These are phyloP conservation scores for Sporothrix luriei DNA, from an alignment of 2,329 filamentous ascomycete genomes.

Conservation along the genomic window DNA sequence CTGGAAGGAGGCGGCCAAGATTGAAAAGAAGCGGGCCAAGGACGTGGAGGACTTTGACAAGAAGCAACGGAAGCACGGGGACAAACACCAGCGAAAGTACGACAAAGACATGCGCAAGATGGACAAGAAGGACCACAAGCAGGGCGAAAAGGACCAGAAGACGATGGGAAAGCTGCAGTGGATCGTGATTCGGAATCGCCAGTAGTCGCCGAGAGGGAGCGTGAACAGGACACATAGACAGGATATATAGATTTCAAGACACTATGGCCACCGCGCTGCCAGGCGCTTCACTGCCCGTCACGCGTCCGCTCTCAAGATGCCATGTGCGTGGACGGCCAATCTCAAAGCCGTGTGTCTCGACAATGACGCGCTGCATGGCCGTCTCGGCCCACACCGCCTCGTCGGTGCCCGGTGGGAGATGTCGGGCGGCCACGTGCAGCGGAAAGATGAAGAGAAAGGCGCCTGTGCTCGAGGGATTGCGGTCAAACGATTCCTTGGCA, in stretches of 20 bases:
- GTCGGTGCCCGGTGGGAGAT: not conserved
- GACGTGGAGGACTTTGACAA: slow-evolving; percentile 1
- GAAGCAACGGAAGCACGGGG: not conserved
- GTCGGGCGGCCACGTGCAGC: not conserved
- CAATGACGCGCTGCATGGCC: slow-evolving; percentile 8
- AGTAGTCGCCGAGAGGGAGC: not conserved
- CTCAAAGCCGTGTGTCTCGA: slow-evolving; percentile 17
- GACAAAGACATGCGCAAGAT: slow-evolving; percentile 8
- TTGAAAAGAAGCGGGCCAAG: slow-evolving; percentile 14
- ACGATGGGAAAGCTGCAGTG: slow-evolving; percentile 3
- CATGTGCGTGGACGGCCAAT: slow-evolving; percentile 5
- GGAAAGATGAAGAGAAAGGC: slow-evolving; percentile 13
- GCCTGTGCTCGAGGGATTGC: not conserved
- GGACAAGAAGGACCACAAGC: not conserved
- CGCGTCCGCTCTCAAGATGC: not conserved
- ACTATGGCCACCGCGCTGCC: not conserved
- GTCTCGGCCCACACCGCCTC: slow-evolving; percentile 1
- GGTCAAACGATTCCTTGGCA: not conserved
- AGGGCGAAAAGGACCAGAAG: not conserved
- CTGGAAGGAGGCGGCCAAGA: slow-evolving; percentile 6
- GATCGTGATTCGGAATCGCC: not conserved
- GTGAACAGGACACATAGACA: not conserved
- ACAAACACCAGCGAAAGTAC: not conserved
- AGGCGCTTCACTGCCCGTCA: not conserved
- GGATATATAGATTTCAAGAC: not conserved